phyloP scores from a whole-genome alignment of 371 early-diverging fungal genomes.

The Mortierella sp. region DNA sequence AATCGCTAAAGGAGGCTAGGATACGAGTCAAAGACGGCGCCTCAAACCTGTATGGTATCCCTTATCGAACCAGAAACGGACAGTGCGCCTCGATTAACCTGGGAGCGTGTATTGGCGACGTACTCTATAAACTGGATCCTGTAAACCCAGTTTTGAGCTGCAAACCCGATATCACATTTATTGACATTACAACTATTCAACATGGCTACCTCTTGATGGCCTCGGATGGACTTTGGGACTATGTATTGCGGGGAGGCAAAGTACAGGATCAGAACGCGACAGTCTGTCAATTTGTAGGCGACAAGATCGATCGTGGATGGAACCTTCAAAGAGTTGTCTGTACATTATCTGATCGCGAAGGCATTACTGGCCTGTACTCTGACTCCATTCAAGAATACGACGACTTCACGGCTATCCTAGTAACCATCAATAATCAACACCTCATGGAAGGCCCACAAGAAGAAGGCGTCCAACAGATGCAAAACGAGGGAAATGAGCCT shows the following conservation, averaged over 20 bases:
- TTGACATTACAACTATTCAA: conserved; percentile 40
- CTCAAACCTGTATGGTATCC: conserved; percentile 54
- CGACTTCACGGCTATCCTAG: conserved; percentile 58
- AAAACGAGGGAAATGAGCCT: neutral
- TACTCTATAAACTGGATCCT: conserved; percentile 73
- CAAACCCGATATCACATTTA: conserved; percentile 73
- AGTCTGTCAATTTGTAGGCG: conserved; percentile 48
- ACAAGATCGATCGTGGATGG: conserved; percentile 58
- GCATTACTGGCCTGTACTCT: conserved; percentile 37
- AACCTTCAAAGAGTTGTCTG: conserved; percentile 44
- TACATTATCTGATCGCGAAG: conserved; percentile 51
- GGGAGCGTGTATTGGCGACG: conserved; percentile 74
- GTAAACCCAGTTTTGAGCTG: conserved; percentile 67
- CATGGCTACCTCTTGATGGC: conserved; percentile 57
- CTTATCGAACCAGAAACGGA: conserved; percentile 58
- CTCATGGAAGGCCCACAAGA: neutral
- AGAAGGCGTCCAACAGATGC: neutral
- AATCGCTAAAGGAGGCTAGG: conserved; percentile 70
- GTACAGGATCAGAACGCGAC: conserved; percentile 51
- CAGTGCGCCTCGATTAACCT: conserved; percentile 70
- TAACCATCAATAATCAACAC: conserved; percentile 29
- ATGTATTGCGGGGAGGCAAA: conserved; percentile 43
- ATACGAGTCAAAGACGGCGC: conserved; percentile 64
- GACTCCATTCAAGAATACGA: conserved; percentile 57
- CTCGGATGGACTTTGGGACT: conserved; percentile 58